Evolutionary conservation across 495 filamentous ascomycete genomes (phyloP).

Genomic region (Aspergillus nidulans): DNA sequence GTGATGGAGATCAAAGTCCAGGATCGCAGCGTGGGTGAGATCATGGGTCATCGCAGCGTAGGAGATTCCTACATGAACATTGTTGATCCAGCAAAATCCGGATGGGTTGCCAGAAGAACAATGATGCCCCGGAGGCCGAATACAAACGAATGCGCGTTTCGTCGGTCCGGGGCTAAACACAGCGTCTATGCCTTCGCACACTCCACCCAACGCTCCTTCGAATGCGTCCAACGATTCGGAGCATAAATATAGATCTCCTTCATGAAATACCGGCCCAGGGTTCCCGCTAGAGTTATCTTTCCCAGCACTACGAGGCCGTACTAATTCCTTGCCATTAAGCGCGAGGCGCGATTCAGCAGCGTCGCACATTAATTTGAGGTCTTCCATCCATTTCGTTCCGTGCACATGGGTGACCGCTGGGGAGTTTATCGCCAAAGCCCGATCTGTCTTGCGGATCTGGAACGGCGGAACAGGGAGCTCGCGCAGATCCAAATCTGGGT

Average conservation of each 20-base stretch:
- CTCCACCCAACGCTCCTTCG: slow-evolving; percentile 82
- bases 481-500: slow-evolving; percentile 48
- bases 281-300: slow-evolving; percentile 32
- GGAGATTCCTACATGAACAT: slow-evolving; percentile 93
- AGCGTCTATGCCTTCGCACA: slow-evolving; percentile 85
- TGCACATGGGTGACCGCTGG: slow-evolving; percentile 76
- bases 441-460: slow-evolving; percentile 67
- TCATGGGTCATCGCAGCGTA: slow-evolving; percentile 78
- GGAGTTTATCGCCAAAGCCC: slow-evolving; percentile 60
- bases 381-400: slow-evolving; percentile 85
- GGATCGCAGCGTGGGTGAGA: slow-evolving; percentile 88
- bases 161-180: slow-evolving; percentile 60
- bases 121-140: slow-evolving; percentile 89
- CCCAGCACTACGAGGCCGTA: slow-evolving; percentile 49
- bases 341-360: slow-evolving; percentile 69
- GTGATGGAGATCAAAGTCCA: slow-evolving; percentile 96
- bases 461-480: slow-evolving; percentile 66
- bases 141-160: slow-evolving; percentile 74
- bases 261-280: slow-evolving; percentile 56
- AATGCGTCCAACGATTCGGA: slow-evolving; percentile 79
- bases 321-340: slow-evolving; percentile 68
- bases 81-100: slow-evolving; percentile 98
- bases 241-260: slow-evolving; percentile 87
- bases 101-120: slow-evolving; percentile 84
- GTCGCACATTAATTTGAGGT: slow-evolving; percentile 79